Evolutionary conservation across 2,329 filamentous ascomycete genomes (phyloP).

Genomic region (Pseudogymnoascus sp.): DNA sequence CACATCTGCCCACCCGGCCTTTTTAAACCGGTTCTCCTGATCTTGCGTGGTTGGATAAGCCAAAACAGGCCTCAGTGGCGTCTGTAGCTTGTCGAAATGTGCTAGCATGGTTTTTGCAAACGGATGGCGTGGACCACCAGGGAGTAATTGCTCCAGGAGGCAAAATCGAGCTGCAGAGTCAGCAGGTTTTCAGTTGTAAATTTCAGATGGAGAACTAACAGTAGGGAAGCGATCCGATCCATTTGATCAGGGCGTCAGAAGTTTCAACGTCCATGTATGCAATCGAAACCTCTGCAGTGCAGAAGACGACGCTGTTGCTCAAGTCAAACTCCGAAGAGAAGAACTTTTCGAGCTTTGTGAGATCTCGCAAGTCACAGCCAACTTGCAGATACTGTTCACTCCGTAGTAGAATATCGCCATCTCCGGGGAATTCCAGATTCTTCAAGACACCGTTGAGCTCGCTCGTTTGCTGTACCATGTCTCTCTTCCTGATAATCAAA

Average conservation of each 20-base stretch:
- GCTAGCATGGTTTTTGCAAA: constrained; percentile 81
- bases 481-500: constrained; percentile 66
- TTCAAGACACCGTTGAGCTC: constrained; percentile 49
- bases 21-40: constrained; percentile 61
- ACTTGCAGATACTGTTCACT: constrained; percentile 70
- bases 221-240: constrained; percentile 60
- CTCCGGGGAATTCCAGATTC: constrained; percentile 35
- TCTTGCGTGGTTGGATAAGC: constrained; percentile 59
- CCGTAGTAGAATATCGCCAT: constrained; percentile 47
- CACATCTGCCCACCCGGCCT: constrained; percentile 60
- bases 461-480: constrained; percentile 56
- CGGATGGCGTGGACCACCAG: constrained; percentile 68
- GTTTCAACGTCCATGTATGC: constrained; percentile 77
- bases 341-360: constrained; percentile 50
- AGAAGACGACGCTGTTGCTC: constrained; percentile 58
- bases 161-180: constrained; percentile 63
- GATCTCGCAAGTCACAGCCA: constrained; percentile 71
- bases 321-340: constrained; percentile 53
- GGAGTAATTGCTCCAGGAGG: constrained; percentile 78
- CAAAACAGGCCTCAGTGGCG: constrained; percentile 66
- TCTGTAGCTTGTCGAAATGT: constrained; percentile 75
- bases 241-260: constrained; percentile 67
- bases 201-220: constrained; percentile 11
- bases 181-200: constrained; percentile 3
- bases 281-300: constrained; percentile 82